Base-by-base conservation (phyloP, 331 rosid genomes). In the Saraca asoca region DNA sequence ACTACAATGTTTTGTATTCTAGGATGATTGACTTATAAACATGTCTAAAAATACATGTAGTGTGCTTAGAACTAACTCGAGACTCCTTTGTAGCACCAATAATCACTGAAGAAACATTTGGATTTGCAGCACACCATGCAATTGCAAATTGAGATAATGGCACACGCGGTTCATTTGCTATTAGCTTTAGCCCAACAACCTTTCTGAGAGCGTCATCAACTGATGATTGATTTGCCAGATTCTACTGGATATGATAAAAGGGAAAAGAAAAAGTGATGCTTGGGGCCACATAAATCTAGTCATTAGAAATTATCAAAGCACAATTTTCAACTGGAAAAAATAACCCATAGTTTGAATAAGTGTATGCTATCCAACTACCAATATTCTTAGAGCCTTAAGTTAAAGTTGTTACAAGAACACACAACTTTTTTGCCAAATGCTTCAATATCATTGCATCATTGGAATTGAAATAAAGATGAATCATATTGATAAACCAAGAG, bases 41-140 rank as follows among this genome's bases (percentile, higher is more conserved):
- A 64, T 15, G 41, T 37, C 16, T 24, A 24, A 24, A 14, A 44
- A 53, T 20, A 35, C 57, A 37, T 16, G 67, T n/a, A n/a, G n/a
- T 12, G 37, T 11, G 9, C 7, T 61, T 56, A 41, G 46, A 76
- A 78, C 97, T 43, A 62, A 94, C 99, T 97, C 90, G 99, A 73
- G 96, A 86, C 73, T 94, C 99, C 74, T 90, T 94, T 12, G 99
- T 94, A 16, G 99, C 99, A 7, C 99, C 99, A 48, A 91, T 84
- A 31, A 94, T 94, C 59, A 94, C 99, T 4, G 97, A 88, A 2
- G 99, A 86, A 67, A 94, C 97, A 60, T 90, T 90, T 44, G 97
- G 99, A 82, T 94, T 94, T 8, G 95, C 79, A 37, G 99, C 97
- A 53, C 99, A 94, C 99, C 99, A 94, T 0, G 97, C 97, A 74